phyloP scores from a whole-genome alignment of 1,139 yeast species.

The Geotrichum klebahnii region DNA sequence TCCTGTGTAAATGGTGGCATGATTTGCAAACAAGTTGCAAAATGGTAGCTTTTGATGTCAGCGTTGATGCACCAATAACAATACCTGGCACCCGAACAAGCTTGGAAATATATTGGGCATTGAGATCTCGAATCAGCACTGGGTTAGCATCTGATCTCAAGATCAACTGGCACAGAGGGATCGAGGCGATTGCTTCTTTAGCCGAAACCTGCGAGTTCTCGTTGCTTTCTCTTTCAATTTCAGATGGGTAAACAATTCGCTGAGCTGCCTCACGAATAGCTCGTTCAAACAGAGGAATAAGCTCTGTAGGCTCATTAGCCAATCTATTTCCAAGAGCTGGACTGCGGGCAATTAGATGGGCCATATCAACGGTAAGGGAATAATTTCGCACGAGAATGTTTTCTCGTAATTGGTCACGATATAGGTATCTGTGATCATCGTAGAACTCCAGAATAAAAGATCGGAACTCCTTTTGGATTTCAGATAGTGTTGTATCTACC shows the following conservation, averaged over 20 bases:
- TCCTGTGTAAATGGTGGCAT: conserved; percentile 73
- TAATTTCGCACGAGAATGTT: conserved; percentile 75
- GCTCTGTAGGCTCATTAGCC: conserved; percentile 81
- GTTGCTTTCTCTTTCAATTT: conserved; percentile 26
- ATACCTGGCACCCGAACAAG: conserved; percentile 91
- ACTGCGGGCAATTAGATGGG: conserved; percentile 80
- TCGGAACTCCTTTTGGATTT: conserved; percentile 73
- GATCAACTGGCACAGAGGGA: conserved; percentile 82
- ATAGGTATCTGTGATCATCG: conserved; percentile 74
- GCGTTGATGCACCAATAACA: conserved; percentile 83
- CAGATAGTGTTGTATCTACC: conserved; percentile 65
- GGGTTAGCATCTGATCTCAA: conserved; percentile 69
- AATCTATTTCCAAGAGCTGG: conserved; percentile 84
- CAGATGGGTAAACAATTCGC: conserved; percentile 60
- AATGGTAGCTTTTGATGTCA: conserved; percentile 80
- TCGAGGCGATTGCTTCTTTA: conserved; percentile 32
- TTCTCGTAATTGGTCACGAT: conserved; percentile 88
- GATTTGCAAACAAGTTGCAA: conserved; percentile 82
- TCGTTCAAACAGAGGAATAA: conserved; percentile 81
- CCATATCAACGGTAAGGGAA: conserved; percentile 70
- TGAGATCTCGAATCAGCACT: conserved; percentile 73
- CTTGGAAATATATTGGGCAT: conserved; percentile 83
- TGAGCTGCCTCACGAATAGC: conserved; percentile 91
- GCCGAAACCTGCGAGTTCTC: conserved; percentile 13
- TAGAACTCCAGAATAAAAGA: conserved; percentile 82